Conservation (phyloP, 2,329 filamentous ascomycete genomes). For the Teratosphaeria gauchensis region DNA sequence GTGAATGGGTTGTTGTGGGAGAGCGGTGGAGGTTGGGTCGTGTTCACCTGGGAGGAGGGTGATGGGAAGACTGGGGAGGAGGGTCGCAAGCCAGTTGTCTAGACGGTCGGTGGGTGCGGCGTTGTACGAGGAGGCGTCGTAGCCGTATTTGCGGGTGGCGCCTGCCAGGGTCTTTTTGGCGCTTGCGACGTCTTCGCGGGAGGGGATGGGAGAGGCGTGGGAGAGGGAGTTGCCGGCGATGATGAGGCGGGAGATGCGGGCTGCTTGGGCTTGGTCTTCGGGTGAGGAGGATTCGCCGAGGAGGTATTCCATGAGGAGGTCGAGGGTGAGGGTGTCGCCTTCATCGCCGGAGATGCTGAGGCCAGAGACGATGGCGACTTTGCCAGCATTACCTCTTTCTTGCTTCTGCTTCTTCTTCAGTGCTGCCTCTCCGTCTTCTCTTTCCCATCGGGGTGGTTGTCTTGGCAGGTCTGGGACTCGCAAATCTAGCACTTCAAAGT, state of each 20-base stretch:
- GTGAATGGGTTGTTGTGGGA: constrained; percentile 90
- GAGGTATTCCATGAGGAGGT: constrained; percentile 76
- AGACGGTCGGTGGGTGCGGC: constrained; percentile 72
- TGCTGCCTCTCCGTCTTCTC: constrained; percentile 42
- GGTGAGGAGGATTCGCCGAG: constrained; percentile 67
- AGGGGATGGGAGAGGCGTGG: constrained; percentile 37
- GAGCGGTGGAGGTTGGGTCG: constrained; percentile 80
- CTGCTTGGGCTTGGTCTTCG: constrained; percentile 48
- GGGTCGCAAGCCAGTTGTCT: constrained; percentile 68
- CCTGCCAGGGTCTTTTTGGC: constrained; percentile 37
- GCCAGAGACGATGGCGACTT: constrained; percentile 83
- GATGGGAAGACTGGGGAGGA: constrained; percentile 78
- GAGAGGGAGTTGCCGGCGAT: constrained; percentile 84
- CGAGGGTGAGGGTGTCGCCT: constrained; percentile 59
- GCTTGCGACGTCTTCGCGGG: constrained; percentile 35
- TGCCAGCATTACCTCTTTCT: constrained; percentile 44
- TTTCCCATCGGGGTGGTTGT: constrained; percentile 71
- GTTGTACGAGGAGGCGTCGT: constrained; percentile 84
- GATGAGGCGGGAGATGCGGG: constrained; percentile 71
- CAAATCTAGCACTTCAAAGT: constrained; percentile 85
- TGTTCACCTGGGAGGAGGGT: constrained; percentile 76
- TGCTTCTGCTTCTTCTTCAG: constrained; percentile 19
- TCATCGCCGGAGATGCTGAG: constrained; percentile 70
- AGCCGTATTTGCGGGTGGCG: constrained; percentile 75
- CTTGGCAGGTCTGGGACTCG: constrained; percentile 77